phyloP scores from a whole-genome alignment of 2,329 filamentous ascomycete species.

The Xylariaceae sp. region DNA sequence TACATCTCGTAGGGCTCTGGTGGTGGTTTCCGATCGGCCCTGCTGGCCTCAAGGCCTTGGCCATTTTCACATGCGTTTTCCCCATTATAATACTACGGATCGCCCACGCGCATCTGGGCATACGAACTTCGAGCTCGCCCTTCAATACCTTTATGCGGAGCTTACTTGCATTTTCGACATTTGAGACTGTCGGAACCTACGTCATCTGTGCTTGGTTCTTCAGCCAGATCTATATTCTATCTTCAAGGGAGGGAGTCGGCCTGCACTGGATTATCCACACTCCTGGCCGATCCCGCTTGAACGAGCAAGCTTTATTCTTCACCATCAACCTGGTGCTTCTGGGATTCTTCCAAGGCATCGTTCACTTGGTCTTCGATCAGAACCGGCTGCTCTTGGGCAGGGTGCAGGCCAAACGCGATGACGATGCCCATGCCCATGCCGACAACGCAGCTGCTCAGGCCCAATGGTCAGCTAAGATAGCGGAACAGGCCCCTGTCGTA shows the following conservation, averaged over 20 bases:
- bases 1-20: conserved; percentile 61
- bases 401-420: conserved; percentile 26
- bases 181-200: conserved; percentile 73
- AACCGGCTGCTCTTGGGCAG: conserved; percentile 56
- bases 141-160: conserved; percentile 58
- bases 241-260: conserved; percentile 52
- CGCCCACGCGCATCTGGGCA: conserved; percentile 70
- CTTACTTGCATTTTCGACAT: conserved; percentile 53
- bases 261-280: conserved; percentile 69
- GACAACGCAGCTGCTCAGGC: conserved; percentile 8
- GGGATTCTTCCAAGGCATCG: conserved; percentile 61
- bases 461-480: conserved; percentile 32
- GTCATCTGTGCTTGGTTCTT: conserved; percentile 72
- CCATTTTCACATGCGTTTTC: conserved; percentile 72
- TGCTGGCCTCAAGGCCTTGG: conserved; percentile 65
- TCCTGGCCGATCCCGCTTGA: conserved; percentile 65
- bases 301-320: conserved; percentile 81
- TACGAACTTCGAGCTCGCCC: conserved; percentile 64
- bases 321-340: conserved; percentile 64
- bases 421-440: conserved; percentile 17
- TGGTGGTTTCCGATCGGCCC: conserved; percentile 77
- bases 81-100: conserved; percentile 80
- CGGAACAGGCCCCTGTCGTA: conserved; percentile 35
- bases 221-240: conserved; percentile 75
- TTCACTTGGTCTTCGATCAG: conserved; percentile 68